These are phyloP conservation scores for Delonix regia DNA, from an alignment of 306 rosid genomes.

Conservation along the genomic window DNA sequence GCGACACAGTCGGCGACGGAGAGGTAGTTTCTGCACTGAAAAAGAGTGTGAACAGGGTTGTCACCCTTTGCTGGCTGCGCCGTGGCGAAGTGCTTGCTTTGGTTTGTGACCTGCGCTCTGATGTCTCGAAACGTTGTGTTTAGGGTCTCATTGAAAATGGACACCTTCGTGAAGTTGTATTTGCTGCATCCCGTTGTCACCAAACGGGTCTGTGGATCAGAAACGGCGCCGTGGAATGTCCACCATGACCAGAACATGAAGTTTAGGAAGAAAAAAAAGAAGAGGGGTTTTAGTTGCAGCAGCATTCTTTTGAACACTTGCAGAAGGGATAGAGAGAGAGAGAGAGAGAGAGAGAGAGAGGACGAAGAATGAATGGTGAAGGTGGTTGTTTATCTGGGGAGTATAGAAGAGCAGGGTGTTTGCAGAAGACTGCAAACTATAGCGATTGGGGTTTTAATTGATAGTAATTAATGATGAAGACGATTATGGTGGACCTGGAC, in stretches of 20 bases:
- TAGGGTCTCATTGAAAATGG: conserved; percentile 51
- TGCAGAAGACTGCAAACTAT: too few species aligned
- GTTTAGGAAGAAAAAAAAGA: conserved; percentile 17
- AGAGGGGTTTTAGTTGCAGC: conserved; percentile 30
- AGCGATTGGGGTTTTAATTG: too few species aligned
- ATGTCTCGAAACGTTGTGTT: conserved; percentile 52
- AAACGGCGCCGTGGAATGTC: conserved; percentile 4
- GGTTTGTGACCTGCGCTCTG: conserved; percentile 32
- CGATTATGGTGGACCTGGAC: too few species aligned
- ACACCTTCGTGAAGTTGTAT: conserved; percentile 56
- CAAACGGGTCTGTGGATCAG: conserved; percentile 52
- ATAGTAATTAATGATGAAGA: too few species aligned
- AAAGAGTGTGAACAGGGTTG: conserved; percentile 56
- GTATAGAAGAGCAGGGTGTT: too few species aligned
- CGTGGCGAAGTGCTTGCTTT: conserved; percentile 50
- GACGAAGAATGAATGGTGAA: background rate
- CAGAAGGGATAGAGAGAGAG: too few species aligned
- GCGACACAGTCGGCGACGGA: conserved; percentile 53
- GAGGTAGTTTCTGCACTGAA: conserved; percentile 68
- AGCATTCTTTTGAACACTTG: too few species aligned
- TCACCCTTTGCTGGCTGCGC: conserved; percentile 45
- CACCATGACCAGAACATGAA: conserved; percentile 29
- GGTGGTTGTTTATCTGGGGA: background rate
- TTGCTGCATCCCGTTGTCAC: conserved; percentile 68
- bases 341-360: background rate